These are phyloP conservation scores for Scedosporium dehoogii DNA, from an alignment of 2,329 filamentous ascomycete species.

Conservation along the genomic window DNA sequence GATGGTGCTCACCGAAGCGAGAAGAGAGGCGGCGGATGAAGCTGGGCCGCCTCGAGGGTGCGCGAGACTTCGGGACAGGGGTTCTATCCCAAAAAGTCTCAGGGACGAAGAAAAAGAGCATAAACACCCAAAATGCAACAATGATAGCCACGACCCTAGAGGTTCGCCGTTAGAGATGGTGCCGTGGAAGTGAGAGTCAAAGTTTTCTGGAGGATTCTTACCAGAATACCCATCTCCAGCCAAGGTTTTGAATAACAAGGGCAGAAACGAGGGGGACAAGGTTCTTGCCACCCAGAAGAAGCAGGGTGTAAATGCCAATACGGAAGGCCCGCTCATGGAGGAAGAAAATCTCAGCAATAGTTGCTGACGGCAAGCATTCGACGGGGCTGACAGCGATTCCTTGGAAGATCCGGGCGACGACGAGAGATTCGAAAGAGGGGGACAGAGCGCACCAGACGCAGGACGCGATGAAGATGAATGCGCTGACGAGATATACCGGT, in stretches of 20 bases:
- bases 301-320: slow-evolving; percentile 83
- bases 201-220: slow-evolving; percentile 26
- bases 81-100: slow-evolving; percentile 94
- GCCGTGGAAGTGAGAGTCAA: slow-evolving; percentile 3
- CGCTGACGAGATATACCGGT: slow-evolving; percentile 74
- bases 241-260: slow-evolving; percentile 63
- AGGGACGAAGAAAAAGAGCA: slow-evolving; percentile 84
- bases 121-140: slow-evolving; percentile 56
- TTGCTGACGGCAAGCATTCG: slow-evolving; percentile 86
- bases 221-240: slow-evolving; percentile 91
- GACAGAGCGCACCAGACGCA: slow-evolving; percentile 82
- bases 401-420: slow-evolving; percentile 76
- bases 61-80: slow-evolving; percentile 36
- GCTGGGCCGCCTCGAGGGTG: slow-evolving; percentile 29
- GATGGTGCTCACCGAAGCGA: slow-evolving; percentile 16
- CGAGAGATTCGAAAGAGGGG: slow-evolving; percentile 67
- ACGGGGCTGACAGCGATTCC: slow-evolving; percentile 83
- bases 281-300: slow-evolving; percentile 87
- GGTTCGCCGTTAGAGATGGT: slow-evolving; percentile 9
- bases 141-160: slow-evolving; percentile 71
- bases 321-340: slow-evolving; percentile 88
- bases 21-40: slow-evolving; percentile 40
- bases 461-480: slow-evolving; percentile 66
- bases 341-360: slow-evolving; percentile 94
- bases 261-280: slow-evolving; percentile 80